These are phyloP conservation scores for Lanmaoa rubissima DNA, from an alignment of 768 basidiomycete species.

Conservation along the genomic window DNA sequence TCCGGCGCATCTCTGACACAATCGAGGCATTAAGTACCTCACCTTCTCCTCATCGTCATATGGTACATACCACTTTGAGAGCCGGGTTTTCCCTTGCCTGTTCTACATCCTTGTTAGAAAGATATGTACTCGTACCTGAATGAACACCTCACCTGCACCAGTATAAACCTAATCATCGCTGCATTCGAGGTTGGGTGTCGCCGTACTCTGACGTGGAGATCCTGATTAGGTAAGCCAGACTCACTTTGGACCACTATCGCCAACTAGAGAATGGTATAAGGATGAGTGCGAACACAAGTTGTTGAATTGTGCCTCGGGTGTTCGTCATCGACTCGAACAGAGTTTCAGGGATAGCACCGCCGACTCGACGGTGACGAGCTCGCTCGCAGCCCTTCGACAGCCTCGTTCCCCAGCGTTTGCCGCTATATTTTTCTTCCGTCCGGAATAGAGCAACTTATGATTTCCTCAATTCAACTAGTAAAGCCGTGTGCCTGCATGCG, in stretches of 20 bases:
- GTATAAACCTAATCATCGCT: constrained; percentile 93
- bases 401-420: too few relatives aligned
- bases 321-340: neutral
- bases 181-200: constrained; percentile 13
- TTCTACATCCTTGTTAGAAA: constrained; percentile 52
- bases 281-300: neutral
- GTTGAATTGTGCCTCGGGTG: neutral
- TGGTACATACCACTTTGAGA: constrained; percentile 99
- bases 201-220: neutral
- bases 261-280: neutral
- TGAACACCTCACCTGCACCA: constrained; percentile 75
- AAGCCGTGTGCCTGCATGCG: neutral
- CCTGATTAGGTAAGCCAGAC: constrained; percentile 13
- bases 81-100: constrained; percentile 94
- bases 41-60: constrained; percentile 99
- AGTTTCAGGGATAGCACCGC: neutral
- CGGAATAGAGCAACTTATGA: neutral
- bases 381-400: too few relatives aligned
- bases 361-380: too few relatives aligned
- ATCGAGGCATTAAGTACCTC: constrained; percentile 8
- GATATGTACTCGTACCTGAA: neutral
- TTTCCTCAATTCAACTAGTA: neutral
- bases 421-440: neutral
- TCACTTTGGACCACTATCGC: neutral
- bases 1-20: neutral